These are phyloP conservation scores for Dorcoceras hygrometricum DNA, from an alignment of 257 asterid species.

Conservation along the genomic window DNA sequence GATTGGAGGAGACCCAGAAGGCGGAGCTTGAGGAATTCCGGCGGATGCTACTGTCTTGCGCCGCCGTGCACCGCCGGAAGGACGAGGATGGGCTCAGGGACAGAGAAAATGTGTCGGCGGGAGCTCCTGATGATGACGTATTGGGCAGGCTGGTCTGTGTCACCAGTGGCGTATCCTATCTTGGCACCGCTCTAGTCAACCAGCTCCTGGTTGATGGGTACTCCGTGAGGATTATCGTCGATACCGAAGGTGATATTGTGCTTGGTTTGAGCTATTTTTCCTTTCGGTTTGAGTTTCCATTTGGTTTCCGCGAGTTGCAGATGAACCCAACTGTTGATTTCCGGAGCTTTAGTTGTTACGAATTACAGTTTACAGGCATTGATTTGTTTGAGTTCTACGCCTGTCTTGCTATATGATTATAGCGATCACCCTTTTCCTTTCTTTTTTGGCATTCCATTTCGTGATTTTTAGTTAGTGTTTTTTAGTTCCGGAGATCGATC, in stretches of 20 bases:
- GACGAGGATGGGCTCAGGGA: constrained; percentile 35
- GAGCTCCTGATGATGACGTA: constrained; percentile 33
- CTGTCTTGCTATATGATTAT: neutral
- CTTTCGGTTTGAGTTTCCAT: neutral
- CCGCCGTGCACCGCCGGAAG: constrained; percentile 60
- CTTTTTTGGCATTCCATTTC: neutral
- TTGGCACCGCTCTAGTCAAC: constrained; percentile 76
- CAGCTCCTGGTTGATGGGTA: constrained; percentile 81
- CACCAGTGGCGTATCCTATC: constrained; percentile 87
- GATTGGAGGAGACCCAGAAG: constrained; percentile 48
- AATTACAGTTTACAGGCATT: no score
- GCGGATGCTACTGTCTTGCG: constrained; percentile 68
- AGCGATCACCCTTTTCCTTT: neutral
- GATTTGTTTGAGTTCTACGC: neutral
- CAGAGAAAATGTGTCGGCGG: constrained; percentile 6
- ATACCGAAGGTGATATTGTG: constrained; percentile 55
- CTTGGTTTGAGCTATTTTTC: neutral
- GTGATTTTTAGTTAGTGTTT: neutral
- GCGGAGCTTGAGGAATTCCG: constrained; percentile 73
- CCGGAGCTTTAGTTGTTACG: neutral
- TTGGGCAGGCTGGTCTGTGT: constrained; percentile 66
- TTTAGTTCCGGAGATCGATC: no score
- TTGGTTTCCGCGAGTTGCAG: neutral
- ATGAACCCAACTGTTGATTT: neutral
- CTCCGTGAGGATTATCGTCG: constrained; percentile 76